phyloP scores from a whole-genome alignment of 306 rosid genomes.

The Fagus sylvatica region DNA sequence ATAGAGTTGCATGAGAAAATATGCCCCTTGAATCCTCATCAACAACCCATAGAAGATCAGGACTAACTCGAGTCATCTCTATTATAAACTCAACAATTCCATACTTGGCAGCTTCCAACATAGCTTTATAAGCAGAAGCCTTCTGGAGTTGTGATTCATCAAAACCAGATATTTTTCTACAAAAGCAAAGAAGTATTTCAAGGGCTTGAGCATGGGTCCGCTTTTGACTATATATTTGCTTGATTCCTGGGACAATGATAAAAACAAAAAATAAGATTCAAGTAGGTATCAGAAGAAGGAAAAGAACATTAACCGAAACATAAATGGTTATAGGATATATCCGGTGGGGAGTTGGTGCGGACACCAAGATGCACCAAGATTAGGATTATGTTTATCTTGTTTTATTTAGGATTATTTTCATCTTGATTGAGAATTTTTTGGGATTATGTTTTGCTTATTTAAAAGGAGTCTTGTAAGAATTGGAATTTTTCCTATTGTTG shows the following conservation, averaged over 20 bases:
- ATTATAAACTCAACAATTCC: slow-evolving; percentile 9
- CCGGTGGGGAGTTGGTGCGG: too few species aligned
- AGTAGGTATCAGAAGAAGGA: neutral
- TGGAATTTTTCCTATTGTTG: too few species aligned
- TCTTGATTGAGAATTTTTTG: too few species aligned
- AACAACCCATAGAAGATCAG: neutral
- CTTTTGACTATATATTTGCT: neutral
- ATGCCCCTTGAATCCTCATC: slow-evolving; percentile 8
- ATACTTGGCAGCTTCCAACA: slow-evolving; percentile 9
- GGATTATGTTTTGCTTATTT: too few species aligned
- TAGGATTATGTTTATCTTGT: too few species aligned
- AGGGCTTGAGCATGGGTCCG: neutral
- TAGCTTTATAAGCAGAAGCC: slow-evolving; percentile 2
- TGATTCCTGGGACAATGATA: neutral
- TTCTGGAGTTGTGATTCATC: neutral
- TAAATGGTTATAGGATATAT: too few species aligned
- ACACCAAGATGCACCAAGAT: too few species aligned
- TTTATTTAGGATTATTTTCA: too few species aligned
- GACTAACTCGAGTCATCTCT: neutral
- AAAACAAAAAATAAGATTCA: too few species aligned
- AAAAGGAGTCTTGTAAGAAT: too few species aligned
- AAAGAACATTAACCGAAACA: neutral
- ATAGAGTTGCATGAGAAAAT: slow-evolving; percentile 8
- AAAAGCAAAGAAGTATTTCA: neutral
- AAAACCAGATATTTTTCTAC: neutral